Evolutionary conservation across 768 basidiomycete genomes (phyloP).

Genomic region (Tulasnella sp.): DNA sequence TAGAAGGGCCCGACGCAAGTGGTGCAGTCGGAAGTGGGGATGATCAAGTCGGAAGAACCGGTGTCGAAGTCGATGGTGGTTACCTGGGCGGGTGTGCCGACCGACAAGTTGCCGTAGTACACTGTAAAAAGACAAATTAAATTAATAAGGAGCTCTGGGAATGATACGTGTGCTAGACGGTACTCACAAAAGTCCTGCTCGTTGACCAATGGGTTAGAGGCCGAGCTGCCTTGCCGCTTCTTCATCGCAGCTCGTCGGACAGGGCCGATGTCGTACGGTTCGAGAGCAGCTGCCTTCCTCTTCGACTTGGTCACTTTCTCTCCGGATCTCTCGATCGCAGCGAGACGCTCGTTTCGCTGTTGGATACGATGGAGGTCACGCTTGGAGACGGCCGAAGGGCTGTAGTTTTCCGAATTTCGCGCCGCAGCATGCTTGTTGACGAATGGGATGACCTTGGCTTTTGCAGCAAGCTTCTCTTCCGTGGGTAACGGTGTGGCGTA

Average conservation of each 20-base stretch:
- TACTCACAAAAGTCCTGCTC: not conserved
- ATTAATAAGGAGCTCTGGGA: not conserved
- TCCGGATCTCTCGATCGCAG: not conserved
- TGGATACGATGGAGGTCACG: not conserved
- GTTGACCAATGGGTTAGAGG: not conserved
- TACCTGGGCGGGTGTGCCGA: slow-evolving; percentile 19
- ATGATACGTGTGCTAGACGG: not conserved
- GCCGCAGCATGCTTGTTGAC: slow-evolving; percentile 1
- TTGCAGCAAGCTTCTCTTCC: not conserved
- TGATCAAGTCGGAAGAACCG: slow-evolving; percentile 27
- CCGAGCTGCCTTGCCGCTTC: not conserved
- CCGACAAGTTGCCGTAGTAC: not conserved
- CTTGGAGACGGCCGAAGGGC: not conserved
- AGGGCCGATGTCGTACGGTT: not conserved
- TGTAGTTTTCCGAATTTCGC: not conserved
- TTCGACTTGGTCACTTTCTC: not conserved
- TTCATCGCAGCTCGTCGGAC: not conserved
- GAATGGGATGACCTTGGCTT: not conserved
- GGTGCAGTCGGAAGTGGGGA: not conserved
- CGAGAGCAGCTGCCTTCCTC: not conserved
- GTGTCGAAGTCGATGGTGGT: slow-evolving; percentile 26
- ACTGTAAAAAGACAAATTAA: not conserved
- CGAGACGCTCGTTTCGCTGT: not conserved
- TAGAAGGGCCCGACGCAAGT: not conserved
- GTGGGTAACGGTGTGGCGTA: not conserved